A percentile compares a stretch with the other conserved stretches of the same genome.
phyloP scores from a whole-genome alignment of 352 stramenopile genomes.

The Thalassiosira tumida region DNA sequence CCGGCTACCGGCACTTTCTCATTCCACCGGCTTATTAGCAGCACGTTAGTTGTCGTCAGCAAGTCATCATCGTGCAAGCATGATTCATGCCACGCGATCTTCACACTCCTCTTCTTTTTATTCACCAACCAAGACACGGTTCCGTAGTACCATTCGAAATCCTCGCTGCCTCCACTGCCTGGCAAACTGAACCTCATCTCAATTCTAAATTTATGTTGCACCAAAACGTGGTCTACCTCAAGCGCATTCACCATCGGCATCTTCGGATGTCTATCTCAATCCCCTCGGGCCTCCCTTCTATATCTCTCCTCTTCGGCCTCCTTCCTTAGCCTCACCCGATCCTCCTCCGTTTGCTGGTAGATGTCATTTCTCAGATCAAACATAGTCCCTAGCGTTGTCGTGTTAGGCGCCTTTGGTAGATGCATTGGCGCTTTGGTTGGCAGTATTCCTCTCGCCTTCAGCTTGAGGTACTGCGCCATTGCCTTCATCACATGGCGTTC shows the following conservation, averaged over 20 bases:
- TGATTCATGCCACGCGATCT: slow-evolving; percentile 54
- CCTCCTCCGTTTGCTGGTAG: not conserved
- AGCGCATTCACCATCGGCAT: too few relatives aligned
- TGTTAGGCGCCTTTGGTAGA: not conserved
- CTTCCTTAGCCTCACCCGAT: not conserved
- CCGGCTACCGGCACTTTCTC: not conserved
- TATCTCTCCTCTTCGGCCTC: slow-evolving; percentile 32
- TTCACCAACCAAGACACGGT: slow-evolving; percentile 45
- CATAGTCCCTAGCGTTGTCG: not conserved
- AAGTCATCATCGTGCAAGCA: slow-evolving; percentile 35
- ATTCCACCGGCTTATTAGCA: slow-evolving; percentile 41
- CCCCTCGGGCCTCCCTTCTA: slow-evolving; percentile 21
- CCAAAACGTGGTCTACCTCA: slow-evolving; percentile 30
- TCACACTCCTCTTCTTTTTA: slow-evolving; percentile 39
- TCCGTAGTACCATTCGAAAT: slow-evolving; percentile 54
- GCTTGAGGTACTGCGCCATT: slow-evolving; percentile 1
- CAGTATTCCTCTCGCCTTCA: not conserved
- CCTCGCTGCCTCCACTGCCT: slow-evolving; percentile 7
- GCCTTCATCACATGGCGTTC: not conserved
- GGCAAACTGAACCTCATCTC: slow-evolving; percentile 48
- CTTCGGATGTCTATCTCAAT: slow-evolving; percentile 44
- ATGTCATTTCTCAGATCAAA: not conserved
- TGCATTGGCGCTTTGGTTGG: not conserved
- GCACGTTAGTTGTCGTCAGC: slow-evolving; percentile 23
- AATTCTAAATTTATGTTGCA: slow-evolving; percentile 54